A percentile compares a stretch with the other conserved stretches of the same genome.
Conservation (phyloP, 495 filamentous ascomycete genomes). For the Neurospora sp. region DNA sequence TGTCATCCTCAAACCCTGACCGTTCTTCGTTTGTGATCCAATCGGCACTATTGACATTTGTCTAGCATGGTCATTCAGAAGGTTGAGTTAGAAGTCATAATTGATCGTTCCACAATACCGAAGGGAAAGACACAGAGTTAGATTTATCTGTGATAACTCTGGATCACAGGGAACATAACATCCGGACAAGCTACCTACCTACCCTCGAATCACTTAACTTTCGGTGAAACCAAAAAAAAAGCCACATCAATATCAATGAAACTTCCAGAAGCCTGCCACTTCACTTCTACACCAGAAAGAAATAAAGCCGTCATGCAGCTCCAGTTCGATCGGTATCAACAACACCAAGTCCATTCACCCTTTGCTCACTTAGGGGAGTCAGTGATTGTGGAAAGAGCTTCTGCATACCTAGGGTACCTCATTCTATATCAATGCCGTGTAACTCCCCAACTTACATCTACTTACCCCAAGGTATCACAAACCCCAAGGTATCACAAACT, state of each 20-base stretch:
- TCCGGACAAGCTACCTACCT: background rate
- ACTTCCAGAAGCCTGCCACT: background rate
- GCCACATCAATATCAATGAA: background rate
- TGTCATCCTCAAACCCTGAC: no score
- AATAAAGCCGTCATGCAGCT: background rate
- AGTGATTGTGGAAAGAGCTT: no score
- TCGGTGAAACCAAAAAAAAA: background rate
- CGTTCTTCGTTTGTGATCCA: no score
- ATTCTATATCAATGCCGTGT: background rate
- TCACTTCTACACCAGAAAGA: background rate
- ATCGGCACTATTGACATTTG: no score
- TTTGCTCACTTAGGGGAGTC: no score
- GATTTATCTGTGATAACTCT: background rate
- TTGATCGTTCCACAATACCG: no score
- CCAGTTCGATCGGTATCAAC: background rate
- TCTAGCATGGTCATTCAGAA: no score
- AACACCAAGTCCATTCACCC: background rate
- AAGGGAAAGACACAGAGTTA: no score
- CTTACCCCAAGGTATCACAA: no score
- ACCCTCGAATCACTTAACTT: background rate
- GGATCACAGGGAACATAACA: background rate
- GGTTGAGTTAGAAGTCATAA: no score
- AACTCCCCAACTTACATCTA: background rate
- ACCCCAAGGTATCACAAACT: background rate
- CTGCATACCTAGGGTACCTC: no score